A percentile compares a stretch with the other conserved stretches of the same genome.
Evolutionary conservation across 768 basidiomycete genomes (phyloP).

Genomic region (Mycena pura): DNA sequence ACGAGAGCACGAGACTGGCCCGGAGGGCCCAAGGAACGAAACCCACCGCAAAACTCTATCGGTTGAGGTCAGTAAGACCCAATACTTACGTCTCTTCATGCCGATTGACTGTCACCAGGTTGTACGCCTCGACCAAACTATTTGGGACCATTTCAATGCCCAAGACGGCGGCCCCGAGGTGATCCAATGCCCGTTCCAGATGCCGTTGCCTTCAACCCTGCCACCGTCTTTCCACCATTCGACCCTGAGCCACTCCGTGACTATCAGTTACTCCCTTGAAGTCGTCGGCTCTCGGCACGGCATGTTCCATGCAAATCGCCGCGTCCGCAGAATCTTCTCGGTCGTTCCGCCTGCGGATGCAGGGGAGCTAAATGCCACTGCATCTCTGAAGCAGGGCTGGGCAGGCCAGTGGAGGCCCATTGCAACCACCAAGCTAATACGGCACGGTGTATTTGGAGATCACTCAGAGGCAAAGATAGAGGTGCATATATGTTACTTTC

Average conservation of each 20-base stretch:
- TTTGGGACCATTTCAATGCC: constrained; percentile 23
- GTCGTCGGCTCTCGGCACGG: constrained; percentile 17
- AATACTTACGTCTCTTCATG: background rate
- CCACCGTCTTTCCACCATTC: constrained; percentile 20
- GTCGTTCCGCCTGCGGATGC: constrained; percentile 12
- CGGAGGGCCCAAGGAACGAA: constrained; percentile 4
- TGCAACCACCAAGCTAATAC: constrained; percentile 7
- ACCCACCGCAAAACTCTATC: constrained; percentile 17
- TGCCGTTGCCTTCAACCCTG: constrained; percentile 13
- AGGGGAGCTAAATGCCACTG: constrained; percentile 1
- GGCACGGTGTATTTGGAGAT: constrained; percentile 22
- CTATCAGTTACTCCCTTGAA: constrained; percentile 20
- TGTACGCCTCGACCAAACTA: constrained; percentile 10
- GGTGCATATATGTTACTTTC: background rate
- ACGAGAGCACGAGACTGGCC: background rate
- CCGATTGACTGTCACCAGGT: background rate
- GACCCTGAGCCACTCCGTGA: background rate
- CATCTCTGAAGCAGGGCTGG: constrained; percentile 10
- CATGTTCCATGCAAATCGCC: constrained; percentile 15
- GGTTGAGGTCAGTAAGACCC: background rate
- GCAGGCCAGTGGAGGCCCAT: constrained; percentile 11
- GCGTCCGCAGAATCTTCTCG: constrained; percentile 16
- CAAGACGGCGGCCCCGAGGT: constrained; percentile 1
- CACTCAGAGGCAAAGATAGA: constrained; percentile 21
- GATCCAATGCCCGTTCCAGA: constrained; percentile 19